Evolutionary conservation across 176 grass and related monocot species (phyloP), one percentile per base, ranked within the genome.

Genomic region (Tuctoria greenei): DNA sequence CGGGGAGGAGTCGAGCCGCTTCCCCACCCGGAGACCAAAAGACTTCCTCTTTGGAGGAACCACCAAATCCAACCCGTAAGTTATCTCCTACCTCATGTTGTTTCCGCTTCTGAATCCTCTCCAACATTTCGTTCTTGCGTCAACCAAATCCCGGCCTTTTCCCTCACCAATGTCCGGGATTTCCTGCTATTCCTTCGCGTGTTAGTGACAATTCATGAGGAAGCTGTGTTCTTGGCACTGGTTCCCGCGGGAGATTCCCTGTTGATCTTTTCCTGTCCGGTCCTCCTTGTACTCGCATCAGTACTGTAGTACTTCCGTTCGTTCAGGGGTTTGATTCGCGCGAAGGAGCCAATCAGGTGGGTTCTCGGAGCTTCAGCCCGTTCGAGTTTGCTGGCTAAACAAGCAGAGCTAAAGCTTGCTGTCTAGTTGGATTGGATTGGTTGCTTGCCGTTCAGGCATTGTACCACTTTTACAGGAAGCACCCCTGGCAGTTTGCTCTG

Each of bases 381-480:
- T 31, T 42, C 10, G 24, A 36, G 3, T 17, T 51, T 45, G 37
- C 16, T 39, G 40, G 43, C 9, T 26, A 55, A 52, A 38, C 54
- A n/a, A 14, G 58, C 47, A 49, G 38, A 42, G 27, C 18, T 54
- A 25, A 8, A 51, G 43, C 42, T 16, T 18, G 37, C 41, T 17
- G 46, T 4, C 3, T 49, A 49, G 52, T 52, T 70, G 4, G n/a
- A 56, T 71, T 12, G 15, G 52, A 56, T 71, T 12, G 15, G 52
- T 79, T 42, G 43, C 61, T 73, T 73, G 68, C 16, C 52, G 27
- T 37, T 52, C 15, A 25, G 54, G 6, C 80, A 28, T 16, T 62
- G 41, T 35, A 68, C 17, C 42, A 47, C 39, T 86, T 40, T 80
- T 82, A 6, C 31, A 73, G 35, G 67, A 86, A 81, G 18, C 55